Percentiles rank a stretch among this genome's conserved stretches.
Evolutionary conservation across 2,329 filamentous ascomycete genomes (phyloP).

Genomic region (Alternaria novae-zelandiae): DNA sequence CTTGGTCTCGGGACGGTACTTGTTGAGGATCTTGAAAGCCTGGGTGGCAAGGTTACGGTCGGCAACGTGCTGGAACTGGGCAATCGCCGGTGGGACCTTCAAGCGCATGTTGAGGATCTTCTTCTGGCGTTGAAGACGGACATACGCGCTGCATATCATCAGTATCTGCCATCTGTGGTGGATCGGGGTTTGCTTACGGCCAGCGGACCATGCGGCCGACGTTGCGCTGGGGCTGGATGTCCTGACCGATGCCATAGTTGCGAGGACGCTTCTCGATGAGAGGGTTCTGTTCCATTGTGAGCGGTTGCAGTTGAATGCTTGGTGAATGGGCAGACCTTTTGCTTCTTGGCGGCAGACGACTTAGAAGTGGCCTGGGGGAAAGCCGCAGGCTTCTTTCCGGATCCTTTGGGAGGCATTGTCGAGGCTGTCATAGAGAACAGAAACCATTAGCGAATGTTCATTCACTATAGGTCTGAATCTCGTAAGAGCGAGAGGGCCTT

Average conservation of each 20-base stretch:
- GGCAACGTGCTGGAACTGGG: constrained; percentile 97
- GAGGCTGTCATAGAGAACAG: constrained; percentile 99
- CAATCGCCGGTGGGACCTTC: constrained; percentile 96
- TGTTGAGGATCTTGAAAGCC: constrained; percentile 99
- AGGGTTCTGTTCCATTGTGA: constrained; percentile 74
- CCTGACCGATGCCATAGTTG: constrained; percentile 99
- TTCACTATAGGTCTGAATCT: constrained; percentile 56
- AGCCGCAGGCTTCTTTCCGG: constrained; percentile 95
- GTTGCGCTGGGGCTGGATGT: constrained; percentile 80
- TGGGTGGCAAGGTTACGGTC: constrained; percentile 75
- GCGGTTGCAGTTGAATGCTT: constrained; percentile 16
- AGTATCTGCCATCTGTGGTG: not conserved
- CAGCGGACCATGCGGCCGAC: constrained; percentile 83
- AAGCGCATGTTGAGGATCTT: constrained; percentile 98
- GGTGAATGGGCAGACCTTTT: constrained; percentile 71
- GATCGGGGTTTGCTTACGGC: not conserved
- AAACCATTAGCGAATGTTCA: constrained; percentile 90
- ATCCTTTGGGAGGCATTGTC: constrained; percentile 71
- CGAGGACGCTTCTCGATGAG: constrained; percentile 97
- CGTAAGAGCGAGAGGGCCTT: constrained; percentile 49
- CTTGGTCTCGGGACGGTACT: constrained; percentile 99
- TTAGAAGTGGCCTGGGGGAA: constrained; percentile 61
- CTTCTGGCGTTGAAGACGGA: constrained; percentile 92
- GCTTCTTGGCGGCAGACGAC: constrained; percentile 86
- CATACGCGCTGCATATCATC: constrained; percentile 61